Evolutionary conservation across 495 filamentous ascomycete genomes (phyloP), one percentile per base, ranked within the genome.

Genomic region (Echria macrotheca): DNA sequence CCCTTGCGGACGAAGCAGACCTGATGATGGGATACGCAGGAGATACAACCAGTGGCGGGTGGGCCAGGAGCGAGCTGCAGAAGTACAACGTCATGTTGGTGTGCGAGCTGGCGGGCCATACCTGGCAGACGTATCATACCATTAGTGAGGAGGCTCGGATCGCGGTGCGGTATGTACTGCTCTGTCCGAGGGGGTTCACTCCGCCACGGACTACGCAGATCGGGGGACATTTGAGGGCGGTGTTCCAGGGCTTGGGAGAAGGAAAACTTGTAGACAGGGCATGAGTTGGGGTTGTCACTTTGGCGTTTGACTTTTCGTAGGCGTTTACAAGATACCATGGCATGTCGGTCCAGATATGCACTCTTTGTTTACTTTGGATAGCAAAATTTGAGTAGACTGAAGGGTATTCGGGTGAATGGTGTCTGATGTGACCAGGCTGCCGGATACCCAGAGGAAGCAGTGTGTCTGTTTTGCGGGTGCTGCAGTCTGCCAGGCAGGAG

Each of bases 101-200:
- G 5, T 50, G 52, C 31, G 52, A 55, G 52, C 26, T 41, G 1
- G 12, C 36, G 19, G 38, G 38, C 8, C 47, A 50, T n/a, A 10
- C 38, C 2, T n/a, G 21, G 23, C 25, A 42, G 47, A 26, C 37
- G 12, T 18, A 11, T 3, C 46, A 50, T 10, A 12, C 18, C 19
- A 29, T 42, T 6, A 14, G 14, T 23, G 52, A 39, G 23, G 21
- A 38, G 18, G 9, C 21, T 8, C 6, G 35, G 19, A 19, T 50
- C 7, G 33, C 31, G 22, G 40, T 55, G 14, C 15, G 52, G 21
- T 55, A 55, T 43, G 32, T 55, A 1, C 36, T 55, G 23, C 26
- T 55, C 12, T 50, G 41, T 35, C 46, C 46, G 23, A 22, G 17
- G 14, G 47, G 41, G 10, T 50, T 38, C 25, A 25, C 25, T 10